These are phyloP conservation scores for Bombardia bombarda DNA, from an alignment of 495 filamentous ascomycete species.

Conservation along the genomic window DNA sequence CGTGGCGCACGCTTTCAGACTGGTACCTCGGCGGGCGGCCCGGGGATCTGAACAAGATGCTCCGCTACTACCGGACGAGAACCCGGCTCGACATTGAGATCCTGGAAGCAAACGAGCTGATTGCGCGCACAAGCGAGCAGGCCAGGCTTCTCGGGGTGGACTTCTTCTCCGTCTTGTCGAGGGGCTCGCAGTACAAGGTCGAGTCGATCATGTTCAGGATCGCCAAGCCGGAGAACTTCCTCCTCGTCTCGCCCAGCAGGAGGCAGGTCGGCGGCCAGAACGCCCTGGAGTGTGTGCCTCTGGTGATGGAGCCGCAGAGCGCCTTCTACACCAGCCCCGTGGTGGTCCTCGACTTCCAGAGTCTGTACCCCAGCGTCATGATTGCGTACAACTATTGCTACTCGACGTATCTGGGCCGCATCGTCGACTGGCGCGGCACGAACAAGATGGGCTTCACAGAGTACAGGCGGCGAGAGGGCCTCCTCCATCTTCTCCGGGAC, in stretches of 20 bases:
- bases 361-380: conserved; percentile 94
- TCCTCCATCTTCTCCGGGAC: conserved; percentile 74
- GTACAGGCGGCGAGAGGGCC: conserved; percentile 63
- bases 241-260: conserved; percentile 79
- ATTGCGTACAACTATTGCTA: conserved; percentile 99
- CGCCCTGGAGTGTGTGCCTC: conserved; percentile 84
- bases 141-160: conserved; percentile 89
- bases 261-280: conserved; percentile 94
- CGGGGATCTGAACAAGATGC: conserved; percentile 61
- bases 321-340: conserved; percentile 87
- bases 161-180: conserved; percentile 89
- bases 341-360: conserved; percentile 92
- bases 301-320: conserved; percentile 97
- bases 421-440: conserved; percentile 74
- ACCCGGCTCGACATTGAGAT: conserved; percentile 85
- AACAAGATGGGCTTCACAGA: conserved; percentile 95
- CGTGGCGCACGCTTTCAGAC: conserved; percentile 63
- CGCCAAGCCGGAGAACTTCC: conserved; percentile 91
- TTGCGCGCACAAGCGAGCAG: conserved; percentile 88
- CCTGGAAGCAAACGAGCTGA: conserved; percentile 80
- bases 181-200: conserved; percentile 96
- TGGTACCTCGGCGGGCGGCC: conserved; percentile 69
- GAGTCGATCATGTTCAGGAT: conserved; percentile 98
- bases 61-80: conserved; percentile 70
- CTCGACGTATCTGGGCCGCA: conserved; percentile 86